Conservation (phyloP, 345 rosid species). For the Hibiscus tridactylites region DNA sequence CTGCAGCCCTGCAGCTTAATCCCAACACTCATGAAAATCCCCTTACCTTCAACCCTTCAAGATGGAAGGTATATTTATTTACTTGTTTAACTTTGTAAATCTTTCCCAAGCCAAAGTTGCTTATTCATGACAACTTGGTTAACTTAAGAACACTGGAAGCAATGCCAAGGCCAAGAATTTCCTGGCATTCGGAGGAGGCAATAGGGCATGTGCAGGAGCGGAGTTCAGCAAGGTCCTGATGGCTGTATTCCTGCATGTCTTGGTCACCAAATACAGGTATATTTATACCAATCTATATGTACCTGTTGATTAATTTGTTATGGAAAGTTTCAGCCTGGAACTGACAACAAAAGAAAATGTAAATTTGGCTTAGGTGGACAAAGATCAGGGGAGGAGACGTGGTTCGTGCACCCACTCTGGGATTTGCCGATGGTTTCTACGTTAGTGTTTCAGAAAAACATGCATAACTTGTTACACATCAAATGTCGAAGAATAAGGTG, state of each 20-base stretch:
- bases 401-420: background rate
- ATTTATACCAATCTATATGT: background rate
- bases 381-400: conserved; percentile 3
- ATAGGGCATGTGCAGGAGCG: conserved; percentile 18
- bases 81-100: too few relatives aligned
- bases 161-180: conserved; percentile 10
- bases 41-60: conserved; percentile 17
- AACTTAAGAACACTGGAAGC: conserved; percentile 13
- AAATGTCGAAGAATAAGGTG: background rate
- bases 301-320: background rate
- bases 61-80: conserved; percentile 22
- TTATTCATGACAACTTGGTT: background rate
- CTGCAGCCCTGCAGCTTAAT: conserved; percentile 19
- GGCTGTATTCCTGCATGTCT: conserved; percentile 14
- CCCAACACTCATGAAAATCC: conserved; percentile 18
- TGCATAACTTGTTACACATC: background rate
- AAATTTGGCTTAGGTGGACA: background rate
- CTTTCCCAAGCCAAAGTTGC: too few relatives aligned
- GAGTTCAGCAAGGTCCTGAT: conserved; percentile 19
- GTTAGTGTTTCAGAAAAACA: background rate
- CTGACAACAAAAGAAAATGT: background rate
- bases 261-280: conserved; percentile 22
- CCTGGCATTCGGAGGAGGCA: conserved; percentile 25
- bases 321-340: background rate
- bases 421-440: background rate